Evolutionary conservation across 2,329 filamentous ascomycete genomes (phyloP), one percentile per base, ranked within the genome.

Genomic region (Dryadomyces quercus-mongolicae): DNA sequence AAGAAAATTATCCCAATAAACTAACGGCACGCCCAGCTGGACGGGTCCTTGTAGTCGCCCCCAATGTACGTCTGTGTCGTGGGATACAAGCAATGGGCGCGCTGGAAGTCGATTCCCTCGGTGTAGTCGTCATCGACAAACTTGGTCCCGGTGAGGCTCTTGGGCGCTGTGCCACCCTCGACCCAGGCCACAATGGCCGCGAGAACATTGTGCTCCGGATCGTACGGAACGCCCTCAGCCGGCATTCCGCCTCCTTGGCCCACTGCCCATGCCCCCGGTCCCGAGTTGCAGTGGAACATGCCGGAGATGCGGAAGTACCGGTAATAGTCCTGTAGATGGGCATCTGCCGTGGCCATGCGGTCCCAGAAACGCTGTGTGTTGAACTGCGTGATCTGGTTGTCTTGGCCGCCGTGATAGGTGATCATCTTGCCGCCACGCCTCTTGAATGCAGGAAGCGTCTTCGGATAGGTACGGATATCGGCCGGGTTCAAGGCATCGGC

Each of bases 261-360:
- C 9, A 68, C 59, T 10, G 57, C 55, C 10, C 54, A 64, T 1
- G 73, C 71, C 1, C 73, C 74, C 15, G 62, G 62, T 4, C 76
- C 76, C 6, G 71, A 70, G 10, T 52, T 58, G 60, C 77, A 80
- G 62, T 80, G 77, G 2, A 63, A 67, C 66, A 77, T 75, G 7
- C 77, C 76, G 5, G 70, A 71, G 57, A 80, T 70, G 36, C 69
- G 69, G 66, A 81, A 80, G 63, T 70, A 73, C 49, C 76, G 70
- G 58, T 76, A 72, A 56, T 74, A 75, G 1, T 63, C 60, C 54
- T 75, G 71, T 5, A 75, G 61, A 53, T 68, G 56, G 0, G 56
- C 49, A 1, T 62, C 51, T 0, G 63, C 57, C 0, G 67, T 60
- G 6, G 58, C 58, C 72, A 77, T 74, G 0, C 70, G 74, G 25